Base-by-base conservation (phyloP, 192 early-diverging fungal genomes). In the Jimgerdemannia lactiflua region DNA sequence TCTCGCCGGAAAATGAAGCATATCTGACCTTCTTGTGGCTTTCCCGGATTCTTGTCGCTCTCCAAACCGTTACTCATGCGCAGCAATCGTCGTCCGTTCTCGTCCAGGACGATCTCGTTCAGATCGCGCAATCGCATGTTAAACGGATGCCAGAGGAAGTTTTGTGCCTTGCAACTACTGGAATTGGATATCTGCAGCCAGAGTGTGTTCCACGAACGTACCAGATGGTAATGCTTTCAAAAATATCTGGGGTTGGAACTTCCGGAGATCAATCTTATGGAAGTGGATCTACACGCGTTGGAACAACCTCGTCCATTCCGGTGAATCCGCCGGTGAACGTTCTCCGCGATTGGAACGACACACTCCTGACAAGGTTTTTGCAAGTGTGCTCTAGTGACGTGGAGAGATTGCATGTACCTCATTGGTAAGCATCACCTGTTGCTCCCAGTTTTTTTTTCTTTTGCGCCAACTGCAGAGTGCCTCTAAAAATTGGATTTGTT, bases 311-410 rank as follows among this genome's bases (percentile, higher is more conserved):
- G 49, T 59, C 49, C 2, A 10, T 14, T 59, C 8, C 49, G 14
- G 14, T 6, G 6, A 59, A 59, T 59, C 14, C 49, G 14, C 49
- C 6, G 14, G 49, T 59, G 49, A 17, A 18, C 19, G 9, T 19
- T n/a, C 19, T 10, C 67, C 39, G 11, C 67, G 67, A 69, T n/a
- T 71, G 71, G 42, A 59, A 71, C 19, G 71, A 71, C 29, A 18
- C 10, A 39, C 40, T 71, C 3, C 44, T 71, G 49, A 14, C 71
- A n/a, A 71, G 42, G 44, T 42, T 43, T 71, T 42, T 39, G 18
- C 71, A 39, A 71, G 59, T 39, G 10, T 71, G 43, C 71, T 43
- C 43, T 11, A 75, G 69, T 20, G 18, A 18, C 39, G 20, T 43
- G 10, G 40, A 20, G 14, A 75, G 29, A 14, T 54, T 69, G 39